Evolutionary conservation across 2,329 filamentous ascomycete species (phyloP).

Genomic region (Juglanconis juglandina): DNA sequence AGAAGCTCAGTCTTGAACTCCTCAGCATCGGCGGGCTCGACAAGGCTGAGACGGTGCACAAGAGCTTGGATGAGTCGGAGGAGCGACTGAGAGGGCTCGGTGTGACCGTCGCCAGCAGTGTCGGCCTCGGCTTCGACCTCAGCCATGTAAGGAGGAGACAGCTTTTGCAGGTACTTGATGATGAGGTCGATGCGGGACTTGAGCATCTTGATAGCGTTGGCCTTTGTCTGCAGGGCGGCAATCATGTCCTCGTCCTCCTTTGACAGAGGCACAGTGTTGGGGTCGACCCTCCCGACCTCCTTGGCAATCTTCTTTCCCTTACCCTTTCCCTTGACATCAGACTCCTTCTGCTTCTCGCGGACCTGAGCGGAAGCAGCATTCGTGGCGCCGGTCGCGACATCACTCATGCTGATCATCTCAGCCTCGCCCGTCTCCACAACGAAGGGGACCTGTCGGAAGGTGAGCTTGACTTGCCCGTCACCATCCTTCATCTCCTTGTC

Average conservation of each 20-base stretch:
- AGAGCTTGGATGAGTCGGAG: conserved; percentile 87
- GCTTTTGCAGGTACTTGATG: conserved; percentile 69
- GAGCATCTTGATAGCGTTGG: conserved; percentile 92
- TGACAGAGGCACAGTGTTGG: conserved; percentile 47
- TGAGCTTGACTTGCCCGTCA: conserved; percentile 56
- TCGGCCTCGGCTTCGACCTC: conserved; percentile 38
- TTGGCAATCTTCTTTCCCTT: conserved; percentile 49
- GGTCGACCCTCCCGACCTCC: conserved; percentile 26
- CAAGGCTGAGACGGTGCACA: conserved; percentile 75
- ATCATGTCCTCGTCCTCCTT: conserved; percentile 60
- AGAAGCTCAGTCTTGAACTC: conserved; percentile 68
- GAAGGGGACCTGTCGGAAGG: conserved; percentile 80
- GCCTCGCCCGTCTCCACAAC: conserved; percentile 90
- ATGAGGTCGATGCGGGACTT: conserved; percentile 72
- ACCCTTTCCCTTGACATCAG: conserved; percentile 43
- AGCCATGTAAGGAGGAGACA: conserved; percentile 47
- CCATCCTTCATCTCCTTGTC: conserved; percentile 71
- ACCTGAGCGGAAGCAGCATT: conserved; percentile 64
- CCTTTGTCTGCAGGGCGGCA: conserved; percentile 73
- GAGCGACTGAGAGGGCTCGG: conserved; percentile 62
- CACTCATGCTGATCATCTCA: conserved; percentile 97
- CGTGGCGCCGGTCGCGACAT: conserved; percentile 79
- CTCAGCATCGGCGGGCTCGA: conserved; percentile 66
- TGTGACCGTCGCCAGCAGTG: conserved; percentile 30
- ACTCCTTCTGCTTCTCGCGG: conserved; percentile 39